Evolutionary conservation across 139 green algal genomes (phyloP).

Genomic region (Desmodesmus armatus): DNA sequence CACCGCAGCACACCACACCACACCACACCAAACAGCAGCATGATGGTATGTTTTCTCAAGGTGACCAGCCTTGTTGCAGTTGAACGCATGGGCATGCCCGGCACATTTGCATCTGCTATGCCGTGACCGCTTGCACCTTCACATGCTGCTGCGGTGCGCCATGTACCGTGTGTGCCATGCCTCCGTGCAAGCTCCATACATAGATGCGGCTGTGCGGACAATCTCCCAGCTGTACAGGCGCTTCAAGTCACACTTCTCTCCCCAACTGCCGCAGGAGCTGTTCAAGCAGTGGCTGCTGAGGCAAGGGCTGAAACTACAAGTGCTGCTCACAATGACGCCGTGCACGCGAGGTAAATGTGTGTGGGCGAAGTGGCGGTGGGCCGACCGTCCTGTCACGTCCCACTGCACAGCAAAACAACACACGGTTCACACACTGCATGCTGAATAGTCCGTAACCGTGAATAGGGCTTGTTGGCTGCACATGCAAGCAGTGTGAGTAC

Average conservation of each 20-base stretch:
- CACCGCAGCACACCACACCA: no score
- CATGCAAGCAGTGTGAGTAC: not conserved
- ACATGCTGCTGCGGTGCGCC: no score
- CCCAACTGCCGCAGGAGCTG: not conserved
- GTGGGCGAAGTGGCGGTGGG: constrained; percentile 98
- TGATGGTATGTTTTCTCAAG: no score
- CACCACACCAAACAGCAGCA: not conserved
- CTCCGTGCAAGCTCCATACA: no score
- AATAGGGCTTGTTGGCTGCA: not conserved
- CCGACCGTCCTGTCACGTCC: constrained; percentile 99
- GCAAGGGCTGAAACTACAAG: not conserved
- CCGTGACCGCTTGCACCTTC: no score
- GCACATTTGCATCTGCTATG: no score
- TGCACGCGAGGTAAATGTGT: constrained; percentile 98
- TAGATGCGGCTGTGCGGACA: no score
- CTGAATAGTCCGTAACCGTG: not conserved
- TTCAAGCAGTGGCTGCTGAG: not conserved
- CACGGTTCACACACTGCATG: not conserved
- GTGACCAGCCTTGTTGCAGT: no score
- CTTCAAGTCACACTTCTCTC: not conserved
- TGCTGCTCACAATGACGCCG: constrained; percentile 92
- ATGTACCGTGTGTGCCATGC: no score
- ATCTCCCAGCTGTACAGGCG: no score
- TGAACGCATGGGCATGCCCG: no score
- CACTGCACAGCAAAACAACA: constrained; percentile 76